Conservation (phyloP, 257 asterid genomes). For the Coffea eugenioides region DNA sequence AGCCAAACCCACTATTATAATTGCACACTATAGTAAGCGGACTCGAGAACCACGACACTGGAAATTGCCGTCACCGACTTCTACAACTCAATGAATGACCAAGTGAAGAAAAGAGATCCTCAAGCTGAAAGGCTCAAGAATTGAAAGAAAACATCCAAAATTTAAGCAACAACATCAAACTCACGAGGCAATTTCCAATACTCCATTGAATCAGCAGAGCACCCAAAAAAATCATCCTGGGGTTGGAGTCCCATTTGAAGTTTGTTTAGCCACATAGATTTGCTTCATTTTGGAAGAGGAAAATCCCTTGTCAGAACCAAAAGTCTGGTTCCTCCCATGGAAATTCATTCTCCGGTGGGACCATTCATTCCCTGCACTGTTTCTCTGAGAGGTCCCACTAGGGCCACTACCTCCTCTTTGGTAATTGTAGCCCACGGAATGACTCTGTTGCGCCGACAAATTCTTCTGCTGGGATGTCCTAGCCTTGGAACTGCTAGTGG, state of each 20-base stretch:
- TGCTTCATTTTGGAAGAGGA: conserved; percentile 69
- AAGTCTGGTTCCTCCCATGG: conserved; percentile 70
- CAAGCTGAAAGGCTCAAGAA: background rate
- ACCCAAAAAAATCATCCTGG: conserved; percentile 31
- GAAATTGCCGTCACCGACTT: conserved; percentile 15
- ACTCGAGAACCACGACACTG: background rate
- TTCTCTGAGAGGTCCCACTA: conserved; percentile 43
- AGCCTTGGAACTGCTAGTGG: conserved; percentile 35
- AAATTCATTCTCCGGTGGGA: conserved; percentile 68
- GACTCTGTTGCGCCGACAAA: conserved; percentile 41
- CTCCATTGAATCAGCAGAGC: conserved; percentile 8
- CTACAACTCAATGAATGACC: conserved; percentile 10
- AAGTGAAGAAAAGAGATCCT: conserved; percentile 12
- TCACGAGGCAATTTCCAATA: conserved; percentile 1
- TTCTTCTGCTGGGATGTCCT: conserved; percentile 50
- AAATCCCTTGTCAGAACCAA: conserved; percentile 53
- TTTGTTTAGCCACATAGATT: conserved; percentile 85
- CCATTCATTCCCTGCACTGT: conserved; percentile 60
- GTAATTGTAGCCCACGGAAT: conserved; percentile 43
- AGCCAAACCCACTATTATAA: conserved; percentile 12
- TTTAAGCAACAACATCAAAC: conserved; percentile 6
- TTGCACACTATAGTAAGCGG: conserved; percentile 1
- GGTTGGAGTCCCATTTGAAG: conserved; percentile 41
- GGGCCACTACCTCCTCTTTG: conserved; percentile 49
- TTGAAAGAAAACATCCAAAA: background rate